Evolutionary conservation across 2,329 filamentous ascomycete species (phyloP).

Genomic region (Xylaria hypoxylon): DNA sequence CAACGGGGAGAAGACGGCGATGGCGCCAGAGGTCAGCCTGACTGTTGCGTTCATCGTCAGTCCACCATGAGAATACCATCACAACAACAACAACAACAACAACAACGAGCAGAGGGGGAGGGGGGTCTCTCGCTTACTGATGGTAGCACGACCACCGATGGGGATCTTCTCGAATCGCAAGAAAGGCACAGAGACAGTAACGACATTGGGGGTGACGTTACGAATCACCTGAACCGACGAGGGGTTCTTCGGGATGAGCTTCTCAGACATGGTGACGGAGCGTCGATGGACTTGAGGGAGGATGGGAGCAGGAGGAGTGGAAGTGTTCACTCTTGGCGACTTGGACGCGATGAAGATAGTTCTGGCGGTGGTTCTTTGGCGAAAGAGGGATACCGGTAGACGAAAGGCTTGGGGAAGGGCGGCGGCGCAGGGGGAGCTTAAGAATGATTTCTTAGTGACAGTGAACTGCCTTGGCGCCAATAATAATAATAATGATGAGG

Average conservation of each 20-base stretch:
- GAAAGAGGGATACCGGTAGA: conserved; percentile 20
- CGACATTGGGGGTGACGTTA: conserved; percentile 81
- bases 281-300: conserved; percentile 30
- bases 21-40: conserved; percentile 73
- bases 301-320: not conserved
- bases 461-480: conserved; percentile 31
- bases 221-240: conserved; percentile 91
- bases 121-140: conserved; percentile 76
- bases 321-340: not conserved
- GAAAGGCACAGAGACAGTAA: conserved; percentile 86
- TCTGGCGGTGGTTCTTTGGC: conserved; percentile 8
- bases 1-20: conserved; percentile 95
- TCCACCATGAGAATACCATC: not conserved
- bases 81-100: too few relatives aligned
- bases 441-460: conserved; percentile 33
- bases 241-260: conserved; percentile 77
- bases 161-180: conserved; percentile 81
- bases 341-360: not conserved
- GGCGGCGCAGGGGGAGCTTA: conserved; percentile 33
- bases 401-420: conserved; percentile 20
- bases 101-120: too few relatives aligned
- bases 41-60: conserved; percentile 34
- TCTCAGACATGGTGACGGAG: conserved; percentile 64
- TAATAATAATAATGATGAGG: too few relatives aligned
- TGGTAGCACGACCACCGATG: conserved; percentile 86